A percentile compares a stretch with the other conserved stretches of the same genome.
Conservation (phyloP, 2,329 filamentous ascomycete genomes). For the Ophiostoma ulmi region DNA sequence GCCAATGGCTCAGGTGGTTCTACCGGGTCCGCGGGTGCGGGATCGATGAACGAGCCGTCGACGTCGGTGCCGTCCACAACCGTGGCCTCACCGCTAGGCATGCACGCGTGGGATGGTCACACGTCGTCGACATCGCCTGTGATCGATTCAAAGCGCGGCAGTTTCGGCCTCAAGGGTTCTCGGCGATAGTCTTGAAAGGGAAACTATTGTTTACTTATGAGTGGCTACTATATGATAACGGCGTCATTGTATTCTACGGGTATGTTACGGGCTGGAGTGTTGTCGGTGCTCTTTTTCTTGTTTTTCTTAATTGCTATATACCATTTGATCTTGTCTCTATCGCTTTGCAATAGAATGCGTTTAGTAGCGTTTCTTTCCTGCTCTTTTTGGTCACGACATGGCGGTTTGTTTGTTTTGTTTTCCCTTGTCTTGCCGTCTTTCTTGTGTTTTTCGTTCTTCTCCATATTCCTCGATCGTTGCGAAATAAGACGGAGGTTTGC, state of each 20-base stretch:
- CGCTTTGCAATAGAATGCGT: neutral
- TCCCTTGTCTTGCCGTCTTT: neutral
- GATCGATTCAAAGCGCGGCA: neutral
- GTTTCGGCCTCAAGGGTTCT: neutral
- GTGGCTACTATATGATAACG: neutral
- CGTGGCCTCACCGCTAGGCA: slow-evolving; percentile 9
- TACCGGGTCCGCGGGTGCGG: neutral
- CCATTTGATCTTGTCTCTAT: neutral
- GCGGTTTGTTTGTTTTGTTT: neutral
- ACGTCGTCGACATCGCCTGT: neutral
- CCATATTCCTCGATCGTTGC: neutral
- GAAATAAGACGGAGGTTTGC: neutral
- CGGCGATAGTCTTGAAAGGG: neutral
- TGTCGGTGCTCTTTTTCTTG: neutral
- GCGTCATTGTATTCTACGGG: neutral
- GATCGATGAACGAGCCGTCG: slow-evolving; percentile 9
- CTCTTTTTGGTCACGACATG: neutral
- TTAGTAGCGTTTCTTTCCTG: neutral
- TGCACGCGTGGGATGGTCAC: slow-evolving; percentile 14
- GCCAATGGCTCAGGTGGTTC: neutral
- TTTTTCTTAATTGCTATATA: neutral
- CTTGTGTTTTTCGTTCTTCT: neutral
- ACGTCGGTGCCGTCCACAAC: slow-evolving; percentile 3
- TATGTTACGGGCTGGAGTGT: neutral
- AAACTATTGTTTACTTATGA: neutral